phyloP scores from a whole-genome alignment of 257 asterid genomes.

The Jacaranda mimosifolia region DNA sequence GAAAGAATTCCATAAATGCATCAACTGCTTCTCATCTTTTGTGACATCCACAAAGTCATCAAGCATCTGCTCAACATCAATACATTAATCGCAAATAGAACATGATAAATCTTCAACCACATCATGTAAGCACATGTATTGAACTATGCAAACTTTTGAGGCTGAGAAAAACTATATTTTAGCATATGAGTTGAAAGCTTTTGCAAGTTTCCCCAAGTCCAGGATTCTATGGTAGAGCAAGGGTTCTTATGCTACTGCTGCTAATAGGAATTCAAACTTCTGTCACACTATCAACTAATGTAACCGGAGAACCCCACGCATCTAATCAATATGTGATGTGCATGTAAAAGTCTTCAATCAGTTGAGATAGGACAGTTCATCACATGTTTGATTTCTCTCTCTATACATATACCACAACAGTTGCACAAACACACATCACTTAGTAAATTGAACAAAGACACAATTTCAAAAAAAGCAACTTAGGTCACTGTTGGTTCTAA shows the following conservation, averaged over 20 bases:
- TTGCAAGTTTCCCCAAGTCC: not conserved
- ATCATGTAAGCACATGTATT: not conserved
- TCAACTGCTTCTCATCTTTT: conserved; percentile 88
- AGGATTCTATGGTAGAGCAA: conserved; percentile 2
- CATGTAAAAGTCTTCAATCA: not conserved
- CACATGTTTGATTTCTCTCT: conserved; percentile 10
- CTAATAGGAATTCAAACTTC: conserved; percentile 1
- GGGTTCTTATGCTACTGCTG: not conserved
- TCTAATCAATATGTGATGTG: not conserved
- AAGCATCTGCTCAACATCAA: conserved; percentile 77
- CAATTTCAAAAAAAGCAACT: conserved; percentile 12
- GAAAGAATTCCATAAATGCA: conserved; percentile 99
- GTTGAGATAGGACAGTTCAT: conserved; percentile 14
- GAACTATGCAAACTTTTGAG: not conserved
- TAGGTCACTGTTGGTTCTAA: conserved; percentile 11
- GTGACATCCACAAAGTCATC: conserved; percentile 99
- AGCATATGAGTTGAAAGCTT: conserved; percentile 7
- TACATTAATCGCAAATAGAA: conserved; percentile 19
- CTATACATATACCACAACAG: not conserved
- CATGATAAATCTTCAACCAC: conserved; percentile 32
- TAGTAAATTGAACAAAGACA: conserved; percentile 1
- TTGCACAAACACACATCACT: not conserved
- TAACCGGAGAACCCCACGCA: not conserved
- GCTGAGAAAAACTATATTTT: not conserved
- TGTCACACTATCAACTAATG: not conserved